Percentiles rank a stretch among this genome's conserved stretches.
phyloP scores from a whole-genome alignment of 2,329 filamentous ascomycete species.

The Hypomyces perniciosus region DNA sequence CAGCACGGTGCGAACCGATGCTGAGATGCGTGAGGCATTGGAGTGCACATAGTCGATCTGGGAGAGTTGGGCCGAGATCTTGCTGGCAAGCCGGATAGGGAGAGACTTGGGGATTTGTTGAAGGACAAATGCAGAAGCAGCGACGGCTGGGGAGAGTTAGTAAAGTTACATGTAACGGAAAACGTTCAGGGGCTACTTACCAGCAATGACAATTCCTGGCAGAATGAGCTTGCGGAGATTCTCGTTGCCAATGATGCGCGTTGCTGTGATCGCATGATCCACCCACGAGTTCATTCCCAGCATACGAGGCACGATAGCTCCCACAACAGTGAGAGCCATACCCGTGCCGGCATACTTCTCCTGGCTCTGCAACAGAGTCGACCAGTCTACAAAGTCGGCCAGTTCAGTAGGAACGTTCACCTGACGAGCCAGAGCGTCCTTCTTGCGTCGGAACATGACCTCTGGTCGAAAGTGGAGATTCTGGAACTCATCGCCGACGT shows the following conservation, averaged over 20 bases:
- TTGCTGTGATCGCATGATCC: slow-evolving; percentile 76
- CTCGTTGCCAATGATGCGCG: slow-evolving; percentile 72
- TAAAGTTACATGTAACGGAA: neutral
- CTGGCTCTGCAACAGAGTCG: slow-evolving; percentile 76
- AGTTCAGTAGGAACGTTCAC: slow-evolving; percentile 84
- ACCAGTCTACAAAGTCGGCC: slow-evolving; percentile 88
- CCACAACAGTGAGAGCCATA: slow-evolving; percentile 87
- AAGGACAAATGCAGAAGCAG: slow-evolving; percentile 74
- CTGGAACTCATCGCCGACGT: slow-evolving; percentile 81
- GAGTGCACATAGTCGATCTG: slow-evolving; percentile 87
- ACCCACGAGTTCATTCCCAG: slow-evolving; percentile 84
- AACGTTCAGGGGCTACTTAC: slow-evolving; percentile 47
- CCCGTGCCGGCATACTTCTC: slow-evolving; percentile 93
- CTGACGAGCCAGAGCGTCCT: slow-evolving; percentile 74
- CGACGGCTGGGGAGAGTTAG: slow-evolving; percentile 48
- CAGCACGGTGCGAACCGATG: slow-evolving; percentile 81
- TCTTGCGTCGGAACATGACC: slow-evolving; percentile 85
- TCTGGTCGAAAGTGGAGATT: slow-evolving; percentile 85
- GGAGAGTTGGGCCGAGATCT: slow-evolving; percentile 74
- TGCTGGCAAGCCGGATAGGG: slow-evolving; percentile 75
- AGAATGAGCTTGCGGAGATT: slow-evolving; percentile 76
- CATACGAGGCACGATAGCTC: slow-evolving; percentile 74
- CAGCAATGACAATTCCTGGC: slow-evolving; percentile 70
- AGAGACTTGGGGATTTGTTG: slow-evolving; percentile 84
- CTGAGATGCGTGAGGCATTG: slow-evolving; percentile 78